Conservation (phyloP, 805 yeast genomes). For the Vanderwaltozyma tropicalis region DNA sequence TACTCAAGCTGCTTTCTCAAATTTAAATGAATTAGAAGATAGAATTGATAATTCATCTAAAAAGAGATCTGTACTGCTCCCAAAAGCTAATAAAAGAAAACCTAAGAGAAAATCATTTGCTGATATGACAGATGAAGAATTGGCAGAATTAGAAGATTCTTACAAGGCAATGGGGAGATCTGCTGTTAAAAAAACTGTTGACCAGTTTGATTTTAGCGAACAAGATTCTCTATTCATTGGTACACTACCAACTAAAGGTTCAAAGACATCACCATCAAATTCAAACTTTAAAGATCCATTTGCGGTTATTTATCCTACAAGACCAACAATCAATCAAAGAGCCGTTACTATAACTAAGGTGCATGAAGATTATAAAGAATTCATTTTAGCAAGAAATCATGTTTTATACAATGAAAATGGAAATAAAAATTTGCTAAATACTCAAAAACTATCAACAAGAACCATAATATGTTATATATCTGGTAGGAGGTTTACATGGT, state of each 20-base stretch:
- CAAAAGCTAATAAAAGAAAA: neutral
- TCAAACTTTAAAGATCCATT: conserved; percentile 12
- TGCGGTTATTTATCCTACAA: conserved; percentile 25
- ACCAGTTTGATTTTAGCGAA: conserved; percentile 25
- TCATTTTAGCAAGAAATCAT: neutral
- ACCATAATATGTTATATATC: conserved; percentile 50
- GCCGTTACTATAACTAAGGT: conserved; percentile 21
- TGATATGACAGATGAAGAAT: conserved; percentile 26
- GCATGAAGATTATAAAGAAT: conserved; percentile 10
- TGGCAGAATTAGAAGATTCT: conserved; percentile 21
- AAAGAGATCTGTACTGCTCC: neutral
- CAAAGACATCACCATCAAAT: neutral
- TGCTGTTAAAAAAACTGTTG: conserved; percentile 13
- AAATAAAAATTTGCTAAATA: no score
- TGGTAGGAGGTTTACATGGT: conserved; percentile 67
- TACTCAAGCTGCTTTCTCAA: conserved; percentile 25
- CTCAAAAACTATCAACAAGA: conserved; percentile 23
- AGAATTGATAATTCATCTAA: conserved; percentile 6
- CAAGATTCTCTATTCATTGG: conserved; percentile 16
- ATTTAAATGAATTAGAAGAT: conserved; percentile 29
- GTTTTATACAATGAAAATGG: conserved; percentile 3
- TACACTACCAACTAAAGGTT: neutral
- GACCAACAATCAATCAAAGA: conserved; percentile 23
- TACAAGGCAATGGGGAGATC: conserved; percentile 21
- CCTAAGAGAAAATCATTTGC: conserved; percentile 22